phyloP scores from a whole-genome alignment of 345 rosid species.

The Salix koriyanagi region DNA sequence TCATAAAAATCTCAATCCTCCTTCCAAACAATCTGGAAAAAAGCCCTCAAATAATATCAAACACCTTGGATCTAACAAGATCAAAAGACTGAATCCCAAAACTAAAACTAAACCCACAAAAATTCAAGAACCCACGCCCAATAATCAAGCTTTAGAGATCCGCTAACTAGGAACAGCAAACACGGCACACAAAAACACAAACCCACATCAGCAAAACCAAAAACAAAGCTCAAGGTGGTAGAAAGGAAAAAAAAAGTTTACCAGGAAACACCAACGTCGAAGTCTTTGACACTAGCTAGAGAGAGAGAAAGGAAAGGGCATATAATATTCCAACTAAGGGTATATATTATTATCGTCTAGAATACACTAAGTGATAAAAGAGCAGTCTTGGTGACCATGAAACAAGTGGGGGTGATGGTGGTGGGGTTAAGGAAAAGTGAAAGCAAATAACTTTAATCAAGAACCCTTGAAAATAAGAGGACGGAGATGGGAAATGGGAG shows the following conservation, averaged over 20 bases:
- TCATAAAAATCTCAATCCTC: not conserved
- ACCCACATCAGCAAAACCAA: not conserved
- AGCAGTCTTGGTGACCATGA: not conserved
- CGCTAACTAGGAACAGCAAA: not conserved
- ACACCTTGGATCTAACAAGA: conserved; percentile 15
- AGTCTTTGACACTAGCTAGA: not conserved
- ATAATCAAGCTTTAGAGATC: not conserved
- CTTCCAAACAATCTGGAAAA: not conserved
- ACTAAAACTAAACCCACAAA: not conserved
- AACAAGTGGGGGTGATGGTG: not conserved
- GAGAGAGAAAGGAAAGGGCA: not conserved
- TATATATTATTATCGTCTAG: not conserved
- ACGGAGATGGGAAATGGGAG: not conserved
- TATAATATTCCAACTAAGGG: not conserved
- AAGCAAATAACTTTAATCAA: not conserved
- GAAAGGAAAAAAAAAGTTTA: not conserved
- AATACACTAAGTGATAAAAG: not conserved
- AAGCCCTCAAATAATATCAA: conserved; percentile 1
- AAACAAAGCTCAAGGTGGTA: not conserved
- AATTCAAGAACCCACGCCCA: not conserved
- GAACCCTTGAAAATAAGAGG: not conserved
- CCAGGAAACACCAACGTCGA: not conserved
- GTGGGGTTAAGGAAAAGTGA: not conserved
- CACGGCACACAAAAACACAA: conserved; percentile 1
- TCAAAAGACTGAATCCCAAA: conserved; percentile 7